Conservation (phyloP, 805 yeast species). For the Cyberlindnera maritima region DNA sequence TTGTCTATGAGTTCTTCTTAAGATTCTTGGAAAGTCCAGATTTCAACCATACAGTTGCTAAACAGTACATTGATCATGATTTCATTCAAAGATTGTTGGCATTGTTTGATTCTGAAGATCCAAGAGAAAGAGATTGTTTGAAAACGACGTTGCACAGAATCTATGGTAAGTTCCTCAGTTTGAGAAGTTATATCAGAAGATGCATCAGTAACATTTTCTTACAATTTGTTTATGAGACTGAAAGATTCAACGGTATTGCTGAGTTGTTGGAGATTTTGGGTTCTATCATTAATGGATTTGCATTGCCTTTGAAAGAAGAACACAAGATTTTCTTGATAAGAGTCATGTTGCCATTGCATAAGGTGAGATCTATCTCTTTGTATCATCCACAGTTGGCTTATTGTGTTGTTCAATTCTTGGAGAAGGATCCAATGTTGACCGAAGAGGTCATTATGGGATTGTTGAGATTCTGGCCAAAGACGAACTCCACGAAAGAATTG, state of each 20-base stretch:
- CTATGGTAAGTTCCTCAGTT: slow-evolving; percentile 88
- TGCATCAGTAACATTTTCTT: slow-evolving; percentile 89
- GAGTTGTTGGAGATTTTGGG: slow-evolving; percentile 94
- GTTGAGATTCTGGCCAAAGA: slow-evolving; percentile 94
- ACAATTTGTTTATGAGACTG: slow-evolving; percentile 93
- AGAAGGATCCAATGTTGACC: slow-evolving; percentile 87
- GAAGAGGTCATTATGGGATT: slow-evolving; percentile 97
- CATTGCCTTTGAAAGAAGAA: slow-evolving; percentile 94
- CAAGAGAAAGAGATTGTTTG: slow-evolving; percentile 90
- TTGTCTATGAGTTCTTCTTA: slow-evolving; percentile 90
- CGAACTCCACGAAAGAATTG: slow-evolving; percentile 90
- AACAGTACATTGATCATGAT: slow-evolving; percentile 88
- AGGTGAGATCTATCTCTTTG: slow-evolving; percentile 80
- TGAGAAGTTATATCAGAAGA: slow-evolving; percentile 88
- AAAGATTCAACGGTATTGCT: slow-evolving; percentile 92
- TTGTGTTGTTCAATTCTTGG: slow-evolving; percentile 94
- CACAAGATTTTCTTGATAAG: slow-evolving; percentile 88
- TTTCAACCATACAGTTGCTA: slow-evolving; percentile 89
- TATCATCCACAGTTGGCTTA: slow-evolving; percentile 97
- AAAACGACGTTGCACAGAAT: slow-evolving; percentile 95
- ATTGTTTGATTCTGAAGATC: slow-evolving; percentile 94
- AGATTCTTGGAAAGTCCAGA: slow-evolving; percentile 93
- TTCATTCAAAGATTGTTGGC: slow-evolving; percentile 81
- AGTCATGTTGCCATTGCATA: slow-evolving; percentile 88
- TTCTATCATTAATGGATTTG: slow-evolving; percentile 95